Evolutionary conservation across 331 rosid species (phyloP).

Genomic region (Pyrus hybrid): DNA sequence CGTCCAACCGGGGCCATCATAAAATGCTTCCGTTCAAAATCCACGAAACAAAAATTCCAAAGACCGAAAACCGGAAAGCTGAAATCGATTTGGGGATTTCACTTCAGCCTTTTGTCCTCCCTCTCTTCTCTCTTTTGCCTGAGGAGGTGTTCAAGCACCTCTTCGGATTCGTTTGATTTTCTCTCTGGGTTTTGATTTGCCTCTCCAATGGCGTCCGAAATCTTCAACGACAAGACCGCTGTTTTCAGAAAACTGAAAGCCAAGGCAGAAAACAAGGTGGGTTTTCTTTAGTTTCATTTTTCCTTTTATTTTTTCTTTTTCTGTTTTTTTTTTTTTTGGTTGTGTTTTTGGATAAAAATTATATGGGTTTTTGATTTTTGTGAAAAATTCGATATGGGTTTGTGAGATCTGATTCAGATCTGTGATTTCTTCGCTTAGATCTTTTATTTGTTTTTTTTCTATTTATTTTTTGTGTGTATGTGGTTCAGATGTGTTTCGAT

Average conservation of each 20-base stretch:
- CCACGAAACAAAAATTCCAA: background rate
- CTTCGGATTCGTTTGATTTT: slow-evolving; percentile 18
- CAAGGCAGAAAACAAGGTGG: slow-evolving; percentile 87
- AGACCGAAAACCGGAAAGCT: background rate
- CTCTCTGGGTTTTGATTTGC: background rate
- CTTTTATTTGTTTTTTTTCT: background rate
- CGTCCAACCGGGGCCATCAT: background rate
- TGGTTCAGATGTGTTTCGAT: slow-evolving; percentile 79
- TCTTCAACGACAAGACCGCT: slow-evolving; percentile 52
- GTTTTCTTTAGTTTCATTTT: background rate
- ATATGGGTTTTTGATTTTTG: background rate
- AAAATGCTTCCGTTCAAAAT: slow-evolving; percentile 1
- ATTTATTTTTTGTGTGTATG: background rate
- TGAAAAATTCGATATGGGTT: slow-evolving; percentile 7
- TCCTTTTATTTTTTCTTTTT: background rate
- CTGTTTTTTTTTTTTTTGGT: background rate
- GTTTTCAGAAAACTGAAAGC: slow-evolving; percentile 74
- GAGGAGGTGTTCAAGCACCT: slow-evolving; percentile 48
- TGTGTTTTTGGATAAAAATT: no score
- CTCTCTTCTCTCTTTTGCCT: slow-evolving; percentile 1
- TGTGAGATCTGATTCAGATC: slow-evolving; percentile 53
- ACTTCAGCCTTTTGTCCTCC: background rate
- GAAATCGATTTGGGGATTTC: slow-evolving; percentile 8
- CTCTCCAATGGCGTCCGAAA: slow-evolving; percentile 62
- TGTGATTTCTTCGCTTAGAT: slow-evolving; percentile 11